Evolutionary conservation across 768 basidiomycete species (phyloP), one percentile per base, ranked within the genome.

Genomic region (Sarcomyxa edulis): DNA sequence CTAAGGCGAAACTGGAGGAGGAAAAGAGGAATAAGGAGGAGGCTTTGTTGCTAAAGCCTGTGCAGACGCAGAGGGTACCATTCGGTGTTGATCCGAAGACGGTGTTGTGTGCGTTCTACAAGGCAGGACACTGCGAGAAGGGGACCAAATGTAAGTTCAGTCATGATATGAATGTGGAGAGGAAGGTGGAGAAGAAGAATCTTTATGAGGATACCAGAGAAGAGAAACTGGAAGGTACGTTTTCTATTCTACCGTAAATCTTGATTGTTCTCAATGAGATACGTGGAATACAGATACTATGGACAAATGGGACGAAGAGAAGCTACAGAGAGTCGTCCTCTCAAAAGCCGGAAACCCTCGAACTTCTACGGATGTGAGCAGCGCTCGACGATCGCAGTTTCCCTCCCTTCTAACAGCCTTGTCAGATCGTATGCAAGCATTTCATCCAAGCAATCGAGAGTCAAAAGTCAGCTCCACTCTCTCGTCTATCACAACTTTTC

Each of bases 31-130:
- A 66, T 59, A 90, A 84, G 62, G 87, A 94, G 66, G 84, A 93
- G 48, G 85, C 87, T 2, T 84, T 80, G 16, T 61, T 96, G 47
- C 69, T 94, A 53, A 82, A 84, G 52, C 84, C 89, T 32, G 81
- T 82, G 35, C 82, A 87, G 55, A 54, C 66, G 35, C 90, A 92
- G 68, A 92, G 88, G 56, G 74, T 98, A 29, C 90, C 95, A 0
- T 91, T 95, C 42, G 95, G 95, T 16, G 91, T 93, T 32, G 94
- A 98, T 61, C 95, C 94, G 19, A 97, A 96, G 73, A 92, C 89
- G 10, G 68, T 98, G 23, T 69, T 98, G 23, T 98, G 96, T 58
- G 83, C 74, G 19, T 97, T 83, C 69, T 93, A 72, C 73, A 97
- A 97, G 64, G 84, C 87, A 9, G 94, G 95, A 3, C 72, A 64